These are phyloP conservation scores for Spergularia azorica DNA, from an alignment of 179 eudicot genomes.

Conservation along the genomic window DNA sequence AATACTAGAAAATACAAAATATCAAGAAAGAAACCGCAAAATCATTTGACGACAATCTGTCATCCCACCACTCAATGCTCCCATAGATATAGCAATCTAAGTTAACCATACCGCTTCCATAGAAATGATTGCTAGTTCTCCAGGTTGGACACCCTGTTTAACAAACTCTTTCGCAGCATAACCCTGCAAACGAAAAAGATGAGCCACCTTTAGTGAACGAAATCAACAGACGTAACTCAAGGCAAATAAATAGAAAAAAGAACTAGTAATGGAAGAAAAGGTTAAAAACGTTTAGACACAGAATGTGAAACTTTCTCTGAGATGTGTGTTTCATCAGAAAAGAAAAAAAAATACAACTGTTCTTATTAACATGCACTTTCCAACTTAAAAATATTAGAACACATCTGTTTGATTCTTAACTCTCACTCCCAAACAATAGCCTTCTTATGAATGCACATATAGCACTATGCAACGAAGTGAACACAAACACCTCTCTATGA, in stretches of 20 bases:
- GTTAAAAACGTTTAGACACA: background rate
- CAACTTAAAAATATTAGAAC: no score
- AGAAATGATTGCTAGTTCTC: constrained; percentile 89
- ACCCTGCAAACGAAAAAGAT: constrained; percentile 46
- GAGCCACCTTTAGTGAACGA: constrained; percentile 2
- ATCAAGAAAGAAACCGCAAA: background rate
- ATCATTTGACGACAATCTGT: background rate
- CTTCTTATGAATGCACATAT: no score
- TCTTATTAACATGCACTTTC: no score
- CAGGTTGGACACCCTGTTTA: constrained; percentile 82
- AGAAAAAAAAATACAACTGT: no score
- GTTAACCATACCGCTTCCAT: constrained; percentile 39
- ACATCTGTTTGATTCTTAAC: no score
- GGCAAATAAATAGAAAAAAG: background rate
- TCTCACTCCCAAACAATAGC: no score
- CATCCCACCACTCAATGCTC: background rate
- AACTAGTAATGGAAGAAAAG: background rate
- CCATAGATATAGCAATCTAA: background rate
- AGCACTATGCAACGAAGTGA: no score
- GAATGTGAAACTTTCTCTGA: no score
- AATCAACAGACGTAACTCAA: background rate
- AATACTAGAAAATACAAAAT: background rate
- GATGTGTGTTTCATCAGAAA: no score
- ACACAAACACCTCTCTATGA: no score
- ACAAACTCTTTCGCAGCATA: constrained; percentile 93